A percentile compares a stretch with the other conserved stretches of the same genome.
Conservation (phyloP, 2,329 filamentous ascomycete species). For the Alternaria triticimaculans region DNA sequence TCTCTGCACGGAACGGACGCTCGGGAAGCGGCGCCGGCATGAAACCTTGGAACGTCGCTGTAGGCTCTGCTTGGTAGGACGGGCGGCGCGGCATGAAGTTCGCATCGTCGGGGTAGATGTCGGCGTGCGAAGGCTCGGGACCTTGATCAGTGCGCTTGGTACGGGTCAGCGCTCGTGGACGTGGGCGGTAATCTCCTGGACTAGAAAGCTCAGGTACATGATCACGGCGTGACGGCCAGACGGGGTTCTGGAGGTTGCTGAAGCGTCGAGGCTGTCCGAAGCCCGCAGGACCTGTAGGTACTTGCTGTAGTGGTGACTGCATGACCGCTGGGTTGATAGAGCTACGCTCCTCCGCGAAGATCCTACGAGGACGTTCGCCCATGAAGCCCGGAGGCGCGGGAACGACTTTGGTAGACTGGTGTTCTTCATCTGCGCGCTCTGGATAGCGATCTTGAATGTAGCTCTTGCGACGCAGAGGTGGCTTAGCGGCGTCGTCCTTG, state of each 20-base stretch:
- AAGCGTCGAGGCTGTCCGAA: constrained; percentile 1
- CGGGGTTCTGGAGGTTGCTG: constrained; percentile 4
- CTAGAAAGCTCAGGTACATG: constrained; percentile 8
- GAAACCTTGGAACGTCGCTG: neutral
- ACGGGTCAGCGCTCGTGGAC: constrained; percentile 16
- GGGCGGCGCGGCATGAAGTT: constrained; percentile 5
- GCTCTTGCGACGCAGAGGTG: neutral
- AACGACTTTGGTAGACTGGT: constrained; percentile 9
- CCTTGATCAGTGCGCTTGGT: constrained; percentile 39
- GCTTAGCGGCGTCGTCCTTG: neutral
- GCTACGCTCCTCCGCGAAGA: constrained; percentile 6
- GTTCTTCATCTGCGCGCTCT: neutral
- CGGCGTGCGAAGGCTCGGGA: constrained; percentile 36
- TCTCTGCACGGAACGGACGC: constrained; percentile 1
- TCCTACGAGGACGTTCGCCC: constrained; percentile 7
- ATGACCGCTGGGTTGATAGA: neutral
- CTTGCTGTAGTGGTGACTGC: neutral
- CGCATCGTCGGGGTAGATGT: constrained; percentile 43
- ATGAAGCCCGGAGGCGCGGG: constrained; percentile 18
- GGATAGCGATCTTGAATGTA: neutral
- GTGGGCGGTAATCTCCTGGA: neutral
- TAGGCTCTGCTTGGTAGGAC: neutral
- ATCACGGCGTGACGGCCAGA: neutral
- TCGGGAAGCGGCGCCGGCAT: neutral
- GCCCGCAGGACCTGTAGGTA: neutral